A percentile compares a stretch with the other conserved stretches of the same genome.
phyloP scores from a whole-genome alignment of 2,329 filamentous ascomycete genomes.

The Stachybotrys elegans region DNA sequence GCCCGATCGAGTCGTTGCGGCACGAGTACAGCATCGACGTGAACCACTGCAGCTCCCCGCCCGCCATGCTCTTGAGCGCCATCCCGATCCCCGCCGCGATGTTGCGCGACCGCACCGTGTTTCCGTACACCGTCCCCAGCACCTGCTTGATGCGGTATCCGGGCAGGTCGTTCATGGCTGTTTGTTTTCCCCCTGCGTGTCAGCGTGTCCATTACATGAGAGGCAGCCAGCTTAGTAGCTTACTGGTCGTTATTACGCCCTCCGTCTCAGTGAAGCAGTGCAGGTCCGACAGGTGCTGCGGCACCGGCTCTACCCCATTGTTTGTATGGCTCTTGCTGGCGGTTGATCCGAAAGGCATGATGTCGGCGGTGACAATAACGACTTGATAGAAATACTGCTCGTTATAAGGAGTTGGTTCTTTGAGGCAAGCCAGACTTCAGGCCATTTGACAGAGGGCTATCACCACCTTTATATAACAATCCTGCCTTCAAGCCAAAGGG shows the following conservation, averaged over 20 bases:
- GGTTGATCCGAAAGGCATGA: conserved; percentile 15
- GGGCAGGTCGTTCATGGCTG: conserved; percentile 57
- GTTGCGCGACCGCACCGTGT: conserved; percentile 54
- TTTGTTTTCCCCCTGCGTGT: conserved; percentile 1
- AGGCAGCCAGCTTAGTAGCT: conserved; percentile 3
- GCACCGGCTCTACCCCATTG: conserved; percentile 26
- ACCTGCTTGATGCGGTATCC: conserved; percentile 54
- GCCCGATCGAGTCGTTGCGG: conserved; percentile 52
- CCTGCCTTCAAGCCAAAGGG: no score
- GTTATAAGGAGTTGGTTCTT: no score
- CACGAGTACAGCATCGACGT: conserved; percentile 55
- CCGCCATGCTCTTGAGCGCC: conserved; percentile 50
- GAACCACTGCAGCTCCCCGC: conserved; percentile 56
- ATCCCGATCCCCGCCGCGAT: conserved; percentile 51
- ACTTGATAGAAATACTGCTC: no score
- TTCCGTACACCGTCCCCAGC: conserved; percentile 53
- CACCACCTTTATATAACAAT: no score
- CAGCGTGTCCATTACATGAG: background rate
- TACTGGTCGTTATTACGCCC: conserved; percentile 53
- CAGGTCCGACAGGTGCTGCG: conserved; percentile 38
- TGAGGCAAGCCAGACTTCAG: no score
- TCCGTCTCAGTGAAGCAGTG: conserved; percentile 59
- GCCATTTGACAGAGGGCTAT: no score
- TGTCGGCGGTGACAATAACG: no score
- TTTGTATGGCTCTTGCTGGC: conserved; percentile 17